phyloP scores from a whole-genome alignment of 371 early-diverging fungal species.

The Mortierella sp. region DNA sequence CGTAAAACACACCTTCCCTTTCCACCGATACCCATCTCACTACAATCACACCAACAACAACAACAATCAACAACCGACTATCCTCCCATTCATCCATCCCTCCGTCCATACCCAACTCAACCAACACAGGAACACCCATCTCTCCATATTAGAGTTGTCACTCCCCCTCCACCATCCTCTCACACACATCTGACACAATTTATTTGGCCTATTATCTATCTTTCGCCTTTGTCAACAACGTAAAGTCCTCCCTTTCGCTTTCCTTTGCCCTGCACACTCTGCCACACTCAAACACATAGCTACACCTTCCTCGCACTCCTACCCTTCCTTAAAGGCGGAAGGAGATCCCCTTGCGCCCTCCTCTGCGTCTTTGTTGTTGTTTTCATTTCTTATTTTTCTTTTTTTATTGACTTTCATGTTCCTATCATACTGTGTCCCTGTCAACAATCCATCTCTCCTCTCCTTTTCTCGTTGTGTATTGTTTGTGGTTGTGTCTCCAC shows the following conservation, averaged over 20 bases:
- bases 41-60: not conserved
- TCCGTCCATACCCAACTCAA: not conserved
- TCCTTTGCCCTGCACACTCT: not conserved
- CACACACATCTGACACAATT: not conserved
- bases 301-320: not conserved
- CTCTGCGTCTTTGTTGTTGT: not conserved
- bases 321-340: not conserved
- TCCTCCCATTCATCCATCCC: not conserved
- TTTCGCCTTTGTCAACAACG: not conserved
- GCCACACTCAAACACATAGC: not conserved
- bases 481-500: not conserved
- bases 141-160: not conserved
- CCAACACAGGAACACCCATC: not conserved
- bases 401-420: not conserved
- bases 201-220: not conserved
- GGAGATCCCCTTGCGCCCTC: not conserved
- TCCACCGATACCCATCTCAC: not conserved
- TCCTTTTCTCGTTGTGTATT: not conserved
- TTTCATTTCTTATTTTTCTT: not conserved
- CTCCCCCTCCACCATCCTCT: not conserved
- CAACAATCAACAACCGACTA: not conserved
- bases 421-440: constrained; percentile 3
- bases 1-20: not conserved
- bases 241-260: not conserved
- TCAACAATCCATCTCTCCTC: not conserved